These are phyloP conservation scores for Hypsizygus marmoreus DNA, from an alignment of 768 basidiomycete genomes.

Conservation along the genomic window DNA sequence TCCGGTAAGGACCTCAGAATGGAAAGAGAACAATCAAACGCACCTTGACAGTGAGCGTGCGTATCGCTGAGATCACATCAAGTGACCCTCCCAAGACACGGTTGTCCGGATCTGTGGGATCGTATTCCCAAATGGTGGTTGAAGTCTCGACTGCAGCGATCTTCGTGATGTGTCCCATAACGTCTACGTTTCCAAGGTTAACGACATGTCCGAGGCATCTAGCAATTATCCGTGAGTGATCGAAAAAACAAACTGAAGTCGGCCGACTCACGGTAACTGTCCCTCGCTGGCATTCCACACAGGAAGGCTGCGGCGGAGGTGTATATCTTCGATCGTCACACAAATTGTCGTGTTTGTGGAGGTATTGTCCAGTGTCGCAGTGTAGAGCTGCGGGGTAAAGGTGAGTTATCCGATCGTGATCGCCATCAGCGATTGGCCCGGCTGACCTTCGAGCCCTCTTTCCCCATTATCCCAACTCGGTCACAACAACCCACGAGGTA, in stretches of 20 bases:
- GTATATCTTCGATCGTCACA: conserved; percentile 13
- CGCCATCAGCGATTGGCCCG: neutral
- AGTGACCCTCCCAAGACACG: conserved; percentile 23
- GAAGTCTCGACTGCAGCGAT: conserved; percentile 24
- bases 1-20: conserved; percentile 1
- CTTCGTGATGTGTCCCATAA: conserved; percentile 30
- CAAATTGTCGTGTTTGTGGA: conserved; percentile 23
- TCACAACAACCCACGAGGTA: conserved; percentile 26
- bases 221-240: no score
- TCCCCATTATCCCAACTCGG: conserved; percentile 22
- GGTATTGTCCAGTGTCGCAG: conserved; percentile 22
- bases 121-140: conserved; percentile 34
- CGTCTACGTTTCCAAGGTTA: conserved; percentile 24
- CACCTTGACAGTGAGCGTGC: conserved; percentile 31
- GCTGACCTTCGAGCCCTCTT: conserved; percentile 23
- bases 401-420: neutral
- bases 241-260: no score
- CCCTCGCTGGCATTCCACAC: conserved; percentile 17
- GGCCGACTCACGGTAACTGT: no score
- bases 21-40: conserved; percentile 1
- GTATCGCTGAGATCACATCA: conserved; percentile 30
- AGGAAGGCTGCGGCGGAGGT: conserved; percentile 3
- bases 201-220: conserved; percentile 33
- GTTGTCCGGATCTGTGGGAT: conserved; percentile 24
- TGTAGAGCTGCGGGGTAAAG: conserved; percentile 18